phyloP scores from a whole-genome alignment of 768 basidiomycete genomes.

The Leccinum imitatum region DNA sequence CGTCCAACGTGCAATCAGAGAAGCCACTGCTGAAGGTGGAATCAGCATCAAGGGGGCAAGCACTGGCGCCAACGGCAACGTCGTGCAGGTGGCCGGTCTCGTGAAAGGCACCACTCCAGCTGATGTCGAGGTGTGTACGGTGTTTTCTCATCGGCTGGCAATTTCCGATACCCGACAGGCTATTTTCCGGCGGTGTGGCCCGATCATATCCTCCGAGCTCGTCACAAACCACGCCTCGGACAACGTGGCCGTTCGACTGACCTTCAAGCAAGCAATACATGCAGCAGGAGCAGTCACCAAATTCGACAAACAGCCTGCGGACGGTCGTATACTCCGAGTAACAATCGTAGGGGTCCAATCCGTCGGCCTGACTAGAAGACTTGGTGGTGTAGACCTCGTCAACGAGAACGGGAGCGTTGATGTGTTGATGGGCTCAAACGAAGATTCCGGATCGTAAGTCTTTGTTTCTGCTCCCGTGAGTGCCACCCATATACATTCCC shows the following conservation, averaged over 20 bases:
- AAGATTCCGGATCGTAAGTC: slow-evolving; percentile 53
- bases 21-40: slow-evolving; percentile 46
- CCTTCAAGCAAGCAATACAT: slow-evolving; percentile 62
- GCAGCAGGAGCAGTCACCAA: slow-evolving; percentile 69
- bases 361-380: slow-evolving; percentile 54
- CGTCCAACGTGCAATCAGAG: slow-evolving; percentile 61
- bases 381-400: slow-evolving; percentile 54
- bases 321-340: slow-evolving; percentile 73
- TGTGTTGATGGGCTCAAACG: slow-evolving; percentile 54
- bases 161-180: slow-evolving; percentile 37
- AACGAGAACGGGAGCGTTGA: slow-evolving; percentile 40
- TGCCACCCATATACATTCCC: background rate
- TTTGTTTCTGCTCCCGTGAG: no score
- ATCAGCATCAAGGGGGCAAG: slow-evolving; percentile 73
- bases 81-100: slow-evolving; percentile 73
- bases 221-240: slow-evolving; percentile 18
- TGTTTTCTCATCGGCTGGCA: background rate
- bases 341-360: slow-evolving; percentile 57
- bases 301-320: slow-evolving; percentile 80
- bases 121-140: slow-evolving; percentile 55
- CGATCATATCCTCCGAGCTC: slow-evolving; percentile 47
- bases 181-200: slow-evolving; percentile 80
- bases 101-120: slow-evolving; percentile 77
- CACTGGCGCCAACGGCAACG: slow-evolving; percentile 50
- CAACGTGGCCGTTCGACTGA: slow-evolving; percentile 64